A percentile compares a stretch with the other conserved stretches of the same genome.
phyloP scores from a whole-genome alignment of 78 protist genomes.

The Speleostelium caveatum region DNA sequence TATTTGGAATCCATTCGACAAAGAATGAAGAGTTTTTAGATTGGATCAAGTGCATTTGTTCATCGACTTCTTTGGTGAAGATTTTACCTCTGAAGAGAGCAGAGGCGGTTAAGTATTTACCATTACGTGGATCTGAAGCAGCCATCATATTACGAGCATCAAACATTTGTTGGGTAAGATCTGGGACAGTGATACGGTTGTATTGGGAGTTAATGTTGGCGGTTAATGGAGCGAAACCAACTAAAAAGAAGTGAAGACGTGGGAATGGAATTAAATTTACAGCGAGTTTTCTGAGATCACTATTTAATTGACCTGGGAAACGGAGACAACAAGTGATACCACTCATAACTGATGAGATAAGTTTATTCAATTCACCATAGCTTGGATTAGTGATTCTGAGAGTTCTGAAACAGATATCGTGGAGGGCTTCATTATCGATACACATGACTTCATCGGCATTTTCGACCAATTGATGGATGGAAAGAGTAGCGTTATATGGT shows the following conservation, averaged over 20 bases:
- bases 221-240: slow-evolving; percentile 98
- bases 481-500: slow-evolving; percentile 99
- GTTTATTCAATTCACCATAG: slow-evolving; percentile 98
- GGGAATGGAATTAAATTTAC: slow-evolving; percentile 99
- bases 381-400: slow-evolving; percentile 96
- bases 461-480: slow-evolving; percentile 98
- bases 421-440: slow-evolving; percentile 99
- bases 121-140: slow-evolving; percentile 98
- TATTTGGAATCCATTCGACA: slow-evolving; percentile 99
- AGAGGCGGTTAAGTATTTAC: slow-evolving; percentile 97
- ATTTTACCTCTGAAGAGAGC: slow-evolving; percentile 98
- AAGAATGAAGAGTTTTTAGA: slow-evolving; percentile 96
- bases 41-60: slow-evolving; percentile 97
- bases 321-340: slow-evolving; percentile 98
- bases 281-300: slow-evolving; percentile 98
- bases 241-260: slow-evolving; percentile 99
- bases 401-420: slow-evolving; percentile 97
- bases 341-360: slow-evolving; percentile 98
- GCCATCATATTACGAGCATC: slow-evolving; percentile 99
- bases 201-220: slow-evolving; percentile 88
- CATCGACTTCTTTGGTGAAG: slow-evolving; percentile 98
- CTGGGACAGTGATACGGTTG: slow-evolving; percentile 97
- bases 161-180: slow-evolving; percentile 99
- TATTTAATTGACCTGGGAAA: slow-evolving; percentile 99
- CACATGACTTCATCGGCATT: slow-evolving; percentile 96